A percentile compares a stretch with the other conserved stretches of the same genome.
These are phyloP conservation scores for Eleusine indica DNA, from an alignment of 176 grass and related monocot species.

Conservation along the genomic window DNA sequence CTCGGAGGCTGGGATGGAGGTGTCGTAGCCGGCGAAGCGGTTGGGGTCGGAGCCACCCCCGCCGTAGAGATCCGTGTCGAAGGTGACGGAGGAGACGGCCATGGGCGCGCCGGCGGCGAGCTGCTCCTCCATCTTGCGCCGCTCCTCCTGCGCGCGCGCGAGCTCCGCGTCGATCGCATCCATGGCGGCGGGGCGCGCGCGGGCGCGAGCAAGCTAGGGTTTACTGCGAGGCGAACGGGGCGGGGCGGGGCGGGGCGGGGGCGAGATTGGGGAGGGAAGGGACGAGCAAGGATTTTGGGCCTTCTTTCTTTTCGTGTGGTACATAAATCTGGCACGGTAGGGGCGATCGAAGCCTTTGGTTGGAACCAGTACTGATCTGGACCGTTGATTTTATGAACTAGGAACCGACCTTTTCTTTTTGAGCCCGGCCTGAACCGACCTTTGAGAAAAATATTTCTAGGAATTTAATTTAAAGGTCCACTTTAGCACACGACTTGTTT, in stretches of 20 bases:
- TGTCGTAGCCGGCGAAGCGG: slow-evolving; percentile 87
- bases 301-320: neutral
- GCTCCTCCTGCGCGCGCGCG: slow-evolving; percentile 79
- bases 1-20: slow-evolving; percentile 85
- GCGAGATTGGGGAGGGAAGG: neutral
- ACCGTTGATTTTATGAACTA: neutral
- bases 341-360: slow-evolving; percentile 3
- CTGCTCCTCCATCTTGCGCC: slow-evolving; percentile 82
- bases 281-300: neutral
- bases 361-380: neutral
- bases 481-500: neutral
- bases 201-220: slow-evolving; percentile 32
- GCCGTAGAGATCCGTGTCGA: slow-evolving; percentile 94
- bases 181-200: slow-evolving; percentile 35
- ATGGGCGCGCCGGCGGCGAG: slow-evolving; percentile 42
- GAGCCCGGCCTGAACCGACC: neutral
- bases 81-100: slow-evolving; percentile 74
- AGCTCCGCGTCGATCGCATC: slow-evolving; percentile 85
- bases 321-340: neutral
- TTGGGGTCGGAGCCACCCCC: slow-evolving; percentile 64
- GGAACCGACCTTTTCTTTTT: neutral
- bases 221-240: neutral
- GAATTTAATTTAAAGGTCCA: too few species aligned
- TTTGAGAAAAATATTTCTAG: too few species aligned
- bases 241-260: neutral